Conservation (phyloP, 2,329 filamentous ascomycete species). For the Verticillium tricorpus region DNA sequence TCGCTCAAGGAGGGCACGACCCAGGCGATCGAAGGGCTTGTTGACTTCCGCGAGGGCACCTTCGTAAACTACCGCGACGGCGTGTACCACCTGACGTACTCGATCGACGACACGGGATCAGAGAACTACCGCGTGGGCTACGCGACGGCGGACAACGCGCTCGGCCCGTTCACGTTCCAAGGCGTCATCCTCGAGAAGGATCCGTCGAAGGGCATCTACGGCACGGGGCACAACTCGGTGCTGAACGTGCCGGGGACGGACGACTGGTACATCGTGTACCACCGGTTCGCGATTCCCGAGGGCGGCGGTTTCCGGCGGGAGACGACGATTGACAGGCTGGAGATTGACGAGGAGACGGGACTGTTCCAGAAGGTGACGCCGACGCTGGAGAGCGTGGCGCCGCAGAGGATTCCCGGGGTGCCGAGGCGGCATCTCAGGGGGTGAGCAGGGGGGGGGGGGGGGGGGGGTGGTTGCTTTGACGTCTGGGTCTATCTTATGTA, state of each 20-base stretch:
- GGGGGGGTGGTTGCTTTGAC: neutral
- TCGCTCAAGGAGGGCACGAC: conserved; percentile 33
- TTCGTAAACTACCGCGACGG: conserved; percentile 41
- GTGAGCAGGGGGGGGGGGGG: neutral
- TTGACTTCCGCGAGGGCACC: conserved; percentile 35
- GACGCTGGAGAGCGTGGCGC: conserved; percentile 26
- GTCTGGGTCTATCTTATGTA: neutral
- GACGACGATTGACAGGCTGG: conserved; percentile 35
- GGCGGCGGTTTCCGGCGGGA: conserved; percentile 39
- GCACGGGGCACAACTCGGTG: conserved; percentile 39
- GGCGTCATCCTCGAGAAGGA: conserved; percentile 40
- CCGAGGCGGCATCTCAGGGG: neutral
- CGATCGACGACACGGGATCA: conserved; percentile 40
- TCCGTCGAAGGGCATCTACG: conserved; percentile 33
- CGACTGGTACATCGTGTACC: conserved; percentile 46
- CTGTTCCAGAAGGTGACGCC: conserved; percentile 32
- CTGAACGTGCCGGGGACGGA: conserved; percentile 41
- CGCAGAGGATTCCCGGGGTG: conserved; percentile 6
- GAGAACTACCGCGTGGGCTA: conserved; percentile 43
- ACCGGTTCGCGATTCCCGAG: conserved; percentile 39
- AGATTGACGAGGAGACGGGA: conserved; percentile 30
- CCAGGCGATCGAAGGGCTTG: conserved; percentile 27
- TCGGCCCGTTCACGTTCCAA: conserved; percentile 39
- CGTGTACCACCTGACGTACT: conserved; percentile 43
- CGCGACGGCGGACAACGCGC: conserved; percentile 30